Percentiles rank a stretch among this genome's conserved stretches.
Conservation (phyloP, 1,284 basidiomycete species). For the Fistulina hepatica region DNA sequence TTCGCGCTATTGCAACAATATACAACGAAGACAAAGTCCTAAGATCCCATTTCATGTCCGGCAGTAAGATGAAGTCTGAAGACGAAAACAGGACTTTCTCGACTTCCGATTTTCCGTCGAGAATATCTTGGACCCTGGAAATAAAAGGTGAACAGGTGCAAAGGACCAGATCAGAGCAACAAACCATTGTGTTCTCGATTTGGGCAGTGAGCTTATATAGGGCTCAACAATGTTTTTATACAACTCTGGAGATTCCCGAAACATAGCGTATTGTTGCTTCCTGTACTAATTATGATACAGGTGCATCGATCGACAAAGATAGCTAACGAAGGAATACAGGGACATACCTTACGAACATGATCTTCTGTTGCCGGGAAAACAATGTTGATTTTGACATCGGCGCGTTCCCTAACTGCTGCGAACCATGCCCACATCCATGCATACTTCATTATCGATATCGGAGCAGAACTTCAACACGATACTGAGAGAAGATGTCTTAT, state of each 20-base stretch:
- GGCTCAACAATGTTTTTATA: slow-evolving; percentile 65
- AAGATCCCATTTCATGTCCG: slow-evolving; percentile 94
- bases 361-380: slow-evolving; percentile 76
- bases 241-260: slow-evolving; percentile 71
- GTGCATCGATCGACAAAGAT: neutral
- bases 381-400: slow-evolving; percentile 52
- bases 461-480: slow-evolving; percentile 20
- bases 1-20: slow-evolving; percentile 59
- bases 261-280: slow-evolving; percentile 59
- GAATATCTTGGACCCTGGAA: slow-evolving; percentile 78
- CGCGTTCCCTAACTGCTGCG: slow-evolving; percentile 24
- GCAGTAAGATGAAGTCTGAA: slow-evolving; percentile 72
- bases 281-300: slow-evolving; percentile 50
- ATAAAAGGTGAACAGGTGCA: neutral
- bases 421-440: slow-evolving; percentile 37
- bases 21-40: slow-evolving; percentile 63
- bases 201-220: slow-evolving; percentile 68
- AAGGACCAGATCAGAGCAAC: slow-evolving; percentile 11
- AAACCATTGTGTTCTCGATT: slow-evolving; percentile 74
- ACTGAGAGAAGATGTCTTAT: slow-evolving; percentile 23
- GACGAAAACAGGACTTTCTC: slow-evolving; percentile 67
- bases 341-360: slow-evolving; percentile 64
- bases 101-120: slow-evolving; percentile 71
- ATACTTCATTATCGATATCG: slow-evolving; percentile 27
- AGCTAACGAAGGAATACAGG: neutral